A percentile compares a stretch with the other conserved stretches of the same genome.
Conservation (phyloP, 2,329 filamentous ascomycete genomes). For the Aspergillus brasiliensis region DNA sequence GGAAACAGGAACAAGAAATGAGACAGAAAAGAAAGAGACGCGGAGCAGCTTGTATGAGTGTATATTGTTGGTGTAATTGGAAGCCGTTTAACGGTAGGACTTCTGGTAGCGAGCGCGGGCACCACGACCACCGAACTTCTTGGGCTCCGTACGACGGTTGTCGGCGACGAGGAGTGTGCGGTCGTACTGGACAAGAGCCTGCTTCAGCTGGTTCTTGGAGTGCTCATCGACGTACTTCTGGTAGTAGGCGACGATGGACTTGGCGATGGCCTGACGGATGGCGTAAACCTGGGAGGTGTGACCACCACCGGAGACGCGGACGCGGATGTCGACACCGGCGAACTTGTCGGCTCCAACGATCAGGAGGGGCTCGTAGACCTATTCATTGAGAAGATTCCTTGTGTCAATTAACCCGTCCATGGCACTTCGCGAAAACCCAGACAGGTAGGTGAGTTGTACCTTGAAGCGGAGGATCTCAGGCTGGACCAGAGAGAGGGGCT, state of each 20-base stretch:
- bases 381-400: conserved; percentile 10
- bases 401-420: conserved; percentile 6
- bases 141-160: conserved; percentile 98
- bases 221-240: conserved; percentile 99
- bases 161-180: conserved; percentile 97
- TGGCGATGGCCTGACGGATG: conserved; percentile 98
- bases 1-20: not conserved
- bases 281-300: conserved; percentile 98
- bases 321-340: conserved; percentile 93
- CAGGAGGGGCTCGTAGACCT: conserved; percentile 98
- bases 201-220: conserved; percentile 99
- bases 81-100: conserved; percentile 84
- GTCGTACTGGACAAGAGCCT: conserved; percentile 93
- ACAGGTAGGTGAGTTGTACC: conserved; percentile 51
- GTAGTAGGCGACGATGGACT: conserved; percentile 97
- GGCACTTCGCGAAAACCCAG: not conserved
- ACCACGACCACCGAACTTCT: conserved; percentile 85
- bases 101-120: conserved; percentile 98
- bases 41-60: conserved; percentile 8
- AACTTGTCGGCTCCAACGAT: conserved; percentile 98
- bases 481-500: conserved; percentile 89
- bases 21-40: conserved; percentile 19
- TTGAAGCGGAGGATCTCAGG: conserved; percentile 98
- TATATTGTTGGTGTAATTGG: not conserved
- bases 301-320: conserved; percentile 94